A percentile compares a stretch with the other conserved stretches of the same genome.
Conservation (phyloP, 108 stramenopile genomes). For the Halocafeteria seosinensis region DNA sequence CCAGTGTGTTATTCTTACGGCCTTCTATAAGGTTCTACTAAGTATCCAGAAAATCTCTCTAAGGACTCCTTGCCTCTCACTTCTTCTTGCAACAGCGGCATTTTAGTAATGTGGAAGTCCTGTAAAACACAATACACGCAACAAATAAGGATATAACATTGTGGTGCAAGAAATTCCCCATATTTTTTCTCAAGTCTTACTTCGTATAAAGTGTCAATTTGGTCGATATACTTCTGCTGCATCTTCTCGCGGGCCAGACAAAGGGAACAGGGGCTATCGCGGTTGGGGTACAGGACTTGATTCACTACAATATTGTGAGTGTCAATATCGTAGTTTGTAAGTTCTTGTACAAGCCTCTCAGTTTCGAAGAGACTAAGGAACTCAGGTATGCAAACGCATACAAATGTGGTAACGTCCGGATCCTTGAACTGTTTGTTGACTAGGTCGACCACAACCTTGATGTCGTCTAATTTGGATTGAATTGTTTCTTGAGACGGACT, state of each 20-base stretch:
- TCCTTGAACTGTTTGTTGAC: slow-evolving; percentile 41
- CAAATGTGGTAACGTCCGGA: slow-evolving; percentile 88
- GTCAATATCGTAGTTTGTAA: slow-evolving; percentile 93
- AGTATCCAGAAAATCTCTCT: slow-evolving; percentile 41
- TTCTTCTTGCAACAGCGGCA: slow-evolving; percentile 92
- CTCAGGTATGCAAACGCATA: slow-evolving; percentile 97
- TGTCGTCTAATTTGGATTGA: slow-evolving; percentile 70
- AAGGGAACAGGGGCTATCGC: slow-evolving; percentile 62
- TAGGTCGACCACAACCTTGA: slow-evolving; percentile 25
- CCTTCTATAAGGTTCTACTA: slow-evolving; percentile 22
- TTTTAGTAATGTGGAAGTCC: slow-evolving; percentile 88
- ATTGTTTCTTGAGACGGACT: slow-evolving; percentile 56
- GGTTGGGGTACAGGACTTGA: slow-evolving; percentile 91
- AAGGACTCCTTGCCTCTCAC: slow-evolving; percentile 71
- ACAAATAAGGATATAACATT: too few species aligned
- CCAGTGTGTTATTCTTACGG: too few species aligned
- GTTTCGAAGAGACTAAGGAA: slow-evolving; percentile 98
- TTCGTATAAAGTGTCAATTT: slow-evolving; percentile 93
- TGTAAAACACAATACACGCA: too few species aligned
- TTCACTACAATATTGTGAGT: slow-evolving; percentile 97
- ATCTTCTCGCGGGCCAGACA: slow-evolving; percentile 72
- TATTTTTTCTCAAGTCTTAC: too few species aligned
- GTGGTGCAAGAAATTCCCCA: too few species aligned
- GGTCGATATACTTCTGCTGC: slow-evolving; percentile 99
- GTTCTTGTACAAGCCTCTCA: slow-evolving; percentile 95